These are phyloP conservation scores for Sugiyamaella chiloensis DNA, from an alignment of 805 yeast genomes.

Conservation along the genomic window DNA sequence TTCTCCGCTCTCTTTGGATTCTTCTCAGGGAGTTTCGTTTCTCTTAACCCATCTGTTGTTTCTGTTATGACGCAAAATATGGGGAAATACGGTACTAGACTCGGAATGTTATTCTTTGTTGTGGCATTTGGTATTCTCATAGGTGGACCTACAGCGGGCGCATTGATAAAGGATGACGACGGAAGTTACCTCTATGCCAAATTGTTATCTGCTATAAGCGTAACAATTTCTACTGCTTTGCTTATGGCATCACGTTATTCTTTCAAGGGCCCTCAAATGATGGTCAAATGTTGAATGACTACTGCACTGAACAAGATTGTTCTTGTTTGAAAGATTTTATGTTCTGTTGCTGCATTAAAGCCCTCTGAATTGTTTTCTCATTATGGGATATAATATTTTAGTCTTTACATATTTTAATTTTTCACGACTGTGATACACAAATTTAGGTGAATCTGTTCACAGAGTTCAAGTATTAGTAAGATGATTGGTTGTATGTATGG, in stretches of 20 bases:
- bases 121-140: slow-evolving; percentile 48
- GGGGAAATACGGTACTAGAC: slow-evolving; percentile 39
- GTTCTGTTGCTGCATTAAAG: too few species aligned
- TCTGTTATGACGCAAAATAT: slow-evolving; percentile 39
- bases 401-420: too few species aligned
- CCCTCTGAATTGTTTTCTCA: too few species aligned
- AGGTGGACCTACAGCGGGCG: slow-evolving; percentile 34
- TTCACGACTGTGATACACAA: too few species aligned
- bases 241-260: background rate
- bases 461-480: too few species aligned
- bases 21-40: slow-evolving; percentile 32
- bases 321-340: too few species aligned
- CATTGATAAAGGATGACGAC: slow-evolving; percentile 19
- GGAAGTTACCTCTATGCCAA: slow-evolving; percentile 23
- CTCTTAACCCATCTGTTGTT: slow-evolving; percentile 31
- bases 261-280: background rate
- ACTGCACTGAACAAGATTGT: too few species aligned
- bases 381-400: too few species aligned
- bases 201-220: slow-evolving; percentile 16
- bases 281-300: too few species aligned
- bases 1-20: slow-evolving; percentile 34
- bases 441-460: too few species aligned
- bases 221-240: background rate
- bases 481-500: too few species aligned
- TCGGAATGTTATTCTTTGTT: slow-evolving; percentile 59